A percentile compares a stretch with the other conserved stretches of the same genome.
These are phyloP conservation scores for Phialophora verrucosa DNA, from an alignment of 2,329 filamentous ascomycete species.

Conservation along the genomic window DNA sequence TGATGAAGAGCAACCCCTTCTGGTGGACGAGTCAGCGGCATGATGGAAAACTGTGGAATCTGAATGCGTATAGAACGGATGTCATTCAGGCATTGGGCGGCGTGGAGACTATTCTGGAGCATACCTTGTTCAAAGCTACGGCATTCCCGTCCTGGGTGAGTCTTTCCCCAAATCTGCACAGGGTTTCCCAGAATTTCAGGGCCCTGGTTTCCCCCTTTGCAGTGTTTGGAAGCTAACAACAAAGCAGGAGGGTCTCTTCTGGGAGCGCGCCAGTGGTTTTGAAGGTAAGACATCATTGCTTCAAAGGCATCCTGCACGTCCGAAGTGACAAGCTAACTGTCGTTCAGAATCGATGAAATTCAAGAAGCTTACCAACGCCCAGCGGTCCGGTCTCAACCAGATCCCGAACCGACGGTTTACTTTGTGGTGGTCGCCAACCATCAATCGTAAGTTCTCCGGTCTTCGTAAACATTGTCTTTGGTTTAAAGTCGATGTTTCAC, in stretches of 20 bases:
- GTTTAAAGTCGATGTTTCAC: background rate
- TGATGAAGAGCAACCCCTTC: slow-evolving; percentile 99
- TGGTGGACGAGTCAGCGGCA: slow-evolving; percentile 99
- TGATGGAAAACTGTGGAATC: slow-evolving; percentile 95
- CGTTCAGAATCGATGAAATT: slow-evolving; percentile 82
- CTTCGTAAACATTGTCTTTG: background rate
- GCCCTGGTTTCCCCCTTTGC: too few relatives aligned
- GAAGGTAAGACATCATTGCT: background rate
- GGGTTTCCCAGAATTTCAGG: too few relatives aligned
- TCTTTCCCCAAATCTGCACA: too few relatives aligned
- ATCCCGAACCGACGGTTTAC: slow-evolving; percentile 99
- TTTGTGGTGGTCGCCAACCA: slow-evolving; percentile 79
- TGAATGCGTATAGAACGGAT: slow-evolving; percentile 94
- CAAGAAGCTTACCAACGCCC: slow-evolving; percentile 97
- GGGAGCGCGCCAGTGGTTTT: slow-evolving; percentile 66
- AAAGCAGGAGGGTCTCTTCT: slow-evolving; percentile 78
- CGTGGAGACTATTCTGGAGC: slow-evolving; percentile 97
- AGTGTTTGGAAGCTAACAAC: too few relatives aligned
- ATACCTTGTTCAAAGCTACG: slow-evolving; percentile 95
- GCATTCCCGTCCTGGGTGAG: slow-evolving; percentile 84
- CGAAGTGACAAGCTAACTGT: slow-evolving; percentile 44
- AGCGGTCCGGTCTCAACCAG: slow-evolving; percentile 94
- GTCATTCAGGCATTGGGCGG: slow-evolving; percentile 94
- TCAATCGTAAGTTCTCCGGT: slow-evolving; percentile 15
- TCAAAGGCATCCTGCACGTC: background rate